Base-by-base conservation (phyloP, 768 basidiomycete genomes). In the Naganishia vishniacii region DNA sequence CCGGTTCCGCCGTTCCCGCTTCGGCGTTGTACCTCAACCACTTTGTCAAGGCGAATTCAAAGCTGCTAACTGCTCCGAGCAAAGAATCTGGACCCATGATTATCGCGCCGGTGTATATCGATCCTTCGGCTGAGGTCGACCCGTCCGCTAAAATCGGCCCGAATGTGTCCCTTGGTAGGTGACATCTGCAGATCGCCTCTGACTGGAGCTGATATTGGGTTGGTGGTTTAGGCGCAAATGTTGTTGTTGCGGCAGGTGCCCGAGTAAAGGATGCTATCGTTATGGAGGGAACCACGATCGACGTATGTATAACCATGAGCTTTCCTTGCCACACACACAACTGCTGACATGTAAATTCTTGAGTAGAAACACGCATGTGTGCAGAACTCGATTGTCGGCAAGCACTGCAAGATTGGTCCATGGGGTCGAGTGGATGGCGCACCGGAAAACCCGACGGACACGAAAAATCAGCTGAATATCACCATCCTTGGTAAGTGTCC, bases 1-100 rank as follows among this genome's bases (percentile, higher is more conserved):
- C 80, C 34, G 80, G 78, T n/a, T 80, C 78, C 37, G 80, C 80
- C 34, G 74, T 81, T n/a, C 78, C 80, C 2, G 80, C 80, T 26
- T 78, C 78, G 28, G 73, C 75, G 11, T 76, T 80, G 51, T 79
- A 80, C 70, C 75, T 81, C 26, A 61, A 72, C 25, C 75, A 75
- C 12, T 80, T 78, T 69, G 67, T 70, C 64, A 79, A 75, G 40
- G 77, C 75, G 25, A 69, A 74, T 64, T 78, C 79, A 0, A 70
- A 72, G 18, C 74, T 78, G 28, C 74, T 80, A 16, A 73, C 74
- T 11, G 28, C 23, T 12, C 65, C 37, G 16, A 49, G 32, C 42
- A 48, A 45, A 18, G 47, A 47, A 8, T 65, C 67, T n/a, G 70
- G 68, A 46, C 65, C 75, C 6, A 71, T 67, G 2, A 77, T 80